phyloP scores from a whole-genome alignment of 441 rosid genomes.

The Euphorbia corollata region DNA sequence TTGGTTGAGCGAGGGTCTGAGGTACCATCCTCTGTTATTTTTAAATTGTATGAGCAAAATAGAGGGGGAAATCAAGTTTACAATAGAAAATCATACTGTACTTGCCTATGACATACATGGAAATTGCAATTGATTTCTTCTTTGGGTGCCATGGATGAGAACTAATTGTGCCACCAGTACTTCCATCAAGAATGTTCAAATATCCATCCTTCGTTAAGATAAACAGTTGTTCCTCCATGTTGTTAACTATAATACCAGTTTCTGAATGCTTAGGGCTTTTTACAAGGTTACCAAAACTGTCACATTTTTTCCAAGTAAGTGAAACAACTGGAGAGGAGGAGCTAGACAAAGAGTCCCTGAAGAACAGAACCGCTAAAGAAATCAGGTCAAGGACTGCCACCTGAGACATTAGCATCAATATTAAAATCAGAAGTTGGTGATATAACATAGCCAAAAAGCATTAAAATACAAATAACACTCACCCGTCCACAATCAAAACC shows the following conservation, averaged over 20 bases:
- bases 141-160: conserved; percentile 41
- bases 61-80: background rate
- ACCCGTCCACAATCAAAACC: conserved; percentile 55
- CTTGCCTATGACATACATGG: conserved; percentile 62
- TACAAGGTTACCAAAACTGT: conserved; percentile 23
- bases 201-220: conserved; percentile 47
- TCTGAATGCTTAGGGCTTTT: conserved; percentile 33
- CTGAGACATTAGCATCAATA: conserved; percentile 33
- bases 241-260: conserved; percentile 22
- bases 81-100: conserved; percentile 12
- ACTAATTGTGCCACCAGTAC: conserved; percentile 31
- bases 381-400: conserved; percentile 50
- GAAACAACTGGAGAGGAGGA: conserved; percentile 46
- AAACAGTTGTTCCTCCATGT: conserved; percentile 34
- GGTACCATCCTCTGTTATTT: conserved; percentile 29
- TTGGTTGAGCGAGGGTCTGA: conserved; percentile 21
- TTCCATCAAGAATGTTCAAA: conserved; percentile 34
- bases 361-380: conserved; percentile 44
- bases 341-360: conserved; percentile 31
- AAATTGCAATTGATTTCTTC: conserved; percentile 43
- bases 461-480: conserved; percentile 29
- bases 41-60: conserved; percentile 1
- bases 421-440: conserved; percentile 13
- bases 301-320: conserved; percentile 33
- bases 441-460: conserved; percentile 14